Percentiles rank a stretch among this genome's conserved stretches.
Evolutionary conservation across 2,329 filamentous ascomycete genomes (phyloP).

Genomic region (Pseudocercospora eumusae): DNA sequence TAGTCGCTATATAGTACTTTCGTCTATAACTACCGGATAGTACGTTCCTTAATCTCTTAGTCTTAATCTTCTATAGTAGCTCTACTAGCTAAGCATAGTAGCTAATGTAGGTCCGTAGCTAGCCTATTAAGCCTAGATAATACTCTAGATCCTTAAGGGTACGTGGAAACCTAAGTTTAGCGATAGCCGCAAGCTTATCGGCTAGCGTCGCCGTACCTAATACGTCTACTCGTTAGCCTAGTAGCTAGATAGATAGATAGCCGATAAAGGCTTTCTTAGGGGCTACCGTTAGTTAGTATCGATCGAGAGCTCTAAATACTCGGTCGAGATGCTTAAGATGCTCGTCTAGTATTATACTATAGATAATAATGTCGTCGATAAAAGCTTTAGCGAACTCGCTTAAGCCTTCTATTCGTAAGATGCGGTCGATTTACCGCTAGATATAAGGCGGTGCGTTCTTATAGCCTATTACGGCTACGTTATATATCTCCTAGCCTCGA

Average conservation of each 20-base stretch:
- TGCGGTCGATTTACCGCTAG: background rate
- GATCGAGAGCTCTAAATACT: background rate
- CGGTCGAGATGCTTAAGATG: background rate
- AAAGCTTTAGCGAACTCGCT: background rate
- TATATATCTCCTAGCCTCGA: background rate
- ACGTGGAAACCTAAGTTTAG: background rate
- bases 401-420: background rate
- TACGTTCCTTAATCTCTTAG: background rate
- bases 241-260: background rate
- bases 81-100: conserved; percentile 8
- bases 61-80: background rate
- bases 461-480: background rate
- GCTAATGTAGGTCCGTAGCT: background rate
- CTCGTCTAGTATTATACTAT: background rate
- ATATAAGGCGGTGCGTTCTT: background rate
- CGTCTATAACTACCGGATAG: background rate
- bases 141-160: background rate
- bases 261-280: conserved; percentile 1
- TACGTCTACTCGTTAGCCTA: background rate
- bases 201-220: background rate
- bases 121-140: background rate
- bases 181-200: conserved; percentile 6
- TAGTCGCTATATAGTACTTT: background rate
- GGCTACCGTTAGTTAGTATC: too few species aligned
- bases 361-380: conserved; percentile 10